Percentiles rank a stretch among this genome's conserved stretches.
Conservation (phyloP, 306 rosid species). For the Corylus avellana region DNA sequence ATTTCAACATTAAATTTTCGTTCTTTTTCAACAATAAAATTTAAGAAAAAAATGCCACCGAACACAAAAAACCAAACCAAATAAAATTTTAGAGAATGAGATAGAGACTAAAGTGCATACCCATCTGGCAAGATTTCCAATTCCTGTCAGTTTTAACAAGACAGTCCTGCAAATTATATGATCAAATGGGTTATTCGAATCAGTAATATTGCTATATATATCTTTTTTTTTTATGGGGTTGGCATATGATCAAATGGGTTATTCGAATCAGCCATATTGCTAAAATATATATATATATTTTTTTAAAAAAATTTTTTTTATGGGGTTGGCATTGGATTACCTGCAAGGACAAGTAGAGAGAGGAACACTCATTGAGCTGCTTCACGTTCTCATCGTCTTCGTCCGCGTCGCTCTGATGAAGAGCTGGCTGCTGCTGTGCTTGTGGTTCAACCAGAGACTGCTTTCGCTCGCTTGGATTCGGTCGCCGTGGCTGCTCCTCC, state of each 20-base stretch:
- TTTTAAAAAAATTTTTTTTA: background rate
- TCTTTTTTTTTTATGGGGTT: too few relatives aligned
- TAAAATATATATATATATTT: too few relatives aligned
- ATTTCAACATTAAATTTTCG: background rate
- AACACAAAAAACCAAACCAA: too few relatives aligned
- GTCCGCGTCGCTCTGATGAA: conserved; percentile 57
- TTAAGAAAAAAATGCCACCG: too few relatives aligned
- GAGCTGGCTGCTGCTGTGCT: conserved; percentile 28
- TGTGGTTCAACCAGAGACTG: background rate
- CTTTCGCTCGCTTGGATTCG: conserved; percentile 13
- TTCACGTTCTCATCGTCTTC: conserved; percentile 79
- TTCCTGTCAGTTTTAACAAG: conserved; percentile 59
- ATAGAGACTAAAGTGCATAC: conserved; percentile 27
- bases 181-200: conserved; percentile 12
- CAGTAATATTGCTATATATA: conserved; percentile 24
- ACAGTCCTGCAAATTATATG: conserved; percentile 61
- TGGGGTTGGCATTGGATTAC: conserved; percentile 26
- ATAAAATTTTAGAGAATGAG: background rate
- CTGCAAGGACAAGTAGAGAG: conserved; percentile 73
- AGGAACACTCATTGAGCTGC: conserved; percentile 76
- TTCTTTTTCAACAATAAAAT: background rate
- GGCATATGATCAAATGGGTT: too few relatives aligned
- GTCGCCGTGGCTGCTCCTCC: conserved; percentile 18
- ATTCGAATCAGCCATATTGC: too few relatives aligned
- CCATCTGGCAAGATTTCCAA: conserved; percentile 80